phyloP scores from a whole-genome alignment of 2,329 filamentous ascomycete species.

The Fusarium algeriense region DNA sequence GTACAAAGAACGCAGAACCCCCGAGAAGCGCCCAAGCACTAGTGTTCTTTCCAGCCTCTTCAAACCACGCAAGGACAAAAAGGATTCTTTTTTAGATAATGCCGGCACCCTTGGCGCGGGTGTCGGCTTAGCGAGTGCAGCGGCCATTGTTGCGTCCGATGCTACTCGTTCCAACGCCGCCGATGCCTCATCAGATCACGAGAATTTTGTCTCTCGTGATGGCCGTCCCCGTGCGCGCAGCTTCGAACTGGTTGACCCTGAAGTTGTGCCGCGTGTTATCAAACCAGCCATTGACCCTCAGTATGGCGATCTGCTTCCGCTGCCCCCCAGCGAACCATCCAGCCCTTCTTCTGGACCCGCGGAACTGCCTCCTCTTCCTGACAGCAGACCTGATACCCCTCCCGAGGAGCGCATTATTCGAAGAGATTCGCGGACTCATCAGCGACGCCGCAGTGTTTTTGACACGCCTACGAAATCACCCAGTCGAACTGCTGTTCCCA shows the following conservation, averaged over 20 bases:
- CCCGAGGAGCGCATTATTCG: conserved; percentile 60
- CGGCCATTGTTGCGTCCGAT: conserved; percentile 56
- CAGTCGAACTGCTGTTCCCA: conserved; percentile 69
- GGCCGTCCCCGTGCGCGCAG: conserved; percentile 41
- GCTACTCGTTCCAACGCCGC: conserved; percentile 60
- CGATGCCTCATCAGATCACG: conserved; percentile 57
- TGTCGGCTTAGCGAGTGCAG: conserved; percentile 71
- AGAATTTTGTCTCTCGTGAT: conserved; percentile 48
- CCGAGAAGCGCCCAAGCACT: conserved; percentile 56
- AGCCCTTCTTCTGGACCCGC: conserved; percentile 57
- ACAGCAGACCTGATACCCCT: conserved; percentile 70
- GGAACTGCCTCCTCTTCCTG: conserved; percentile 67
- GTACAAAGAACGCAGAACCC: conserved; percentile 46
- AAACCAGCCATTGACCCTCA: conserved; percentile 75
- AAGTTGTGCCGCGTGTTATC: conserved; percentile 68
- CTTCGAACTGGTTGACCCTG: conserved; percentile 64
- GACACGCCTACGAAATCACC: conserved; percentile 64
- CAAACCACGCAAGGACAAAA: conserved; percentile 58
- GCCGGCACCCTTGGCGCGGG: conserved; percentile 77
- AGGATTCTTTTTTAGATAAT: conserved; percentile 78
- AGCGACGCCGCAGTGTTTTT: conserved; percentile 62
- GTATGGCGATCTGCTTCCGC: conserved; percentile 72
- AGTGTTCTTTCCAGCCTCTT: conserved; percentile 64
- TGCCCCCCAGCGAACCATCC: conserved; percentile 70
- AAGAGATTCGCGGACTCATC: conserved; percentile 57